phyloP scores from a whole-genome alignment of 108 stramenopile genomes.

The Pseudonitzschia multiseries region DNA sequence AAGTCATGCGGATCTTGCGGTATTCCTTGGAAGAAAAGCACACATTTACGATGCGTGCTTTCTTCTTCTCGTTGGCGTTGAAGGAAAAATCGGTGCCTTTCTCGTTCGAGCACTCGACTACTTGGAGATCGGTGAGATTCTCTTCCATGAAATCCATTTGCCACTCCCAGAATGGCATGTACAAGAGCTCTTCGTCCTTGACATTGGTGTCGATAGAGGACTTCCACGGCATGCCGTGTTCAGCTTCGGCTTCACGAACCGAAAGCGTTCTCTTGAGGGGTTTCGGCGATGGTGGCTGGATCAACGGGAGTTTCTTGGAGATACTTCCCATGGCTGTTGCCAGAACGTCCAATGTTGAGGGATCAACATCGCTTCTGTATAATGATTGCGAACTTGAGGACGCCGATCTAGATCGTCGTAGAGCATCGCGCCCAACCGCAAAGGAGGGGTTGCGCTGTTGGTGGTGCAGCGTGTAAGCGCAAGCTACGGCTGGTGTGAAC shows the following conservation, averaged over 20 bases:
- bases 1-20: conserved; percentile 91
- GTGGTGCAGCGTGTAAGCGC: conserved; percentile 24
- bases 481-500: conserved; percentile 22
- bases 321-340: conserved; percentile 13
- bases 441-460: conserved; percentile 26
- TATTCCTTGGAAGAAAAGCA: conserved; percentile 77
- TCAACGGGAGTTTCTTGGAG: conserved; percentile 13
- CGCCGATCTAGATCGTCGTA: neutral
- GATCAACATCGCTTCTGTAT: conserved; percentile 16
- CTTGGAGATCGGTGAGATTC: conserved; percentile 61
- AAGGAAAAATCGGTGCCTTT: conserved; percentile 59
- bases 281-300: conserved; percentile 2
- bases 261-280: neutral
- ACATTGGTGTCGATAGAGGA: conserved; percentile 59
- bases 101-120: conserved; percentile 56
- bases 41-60: conserved; percentile 77
- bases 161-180: conserved; percentile 92
- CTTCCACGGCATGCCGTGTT: conserved; percentile 84
- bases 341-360: conserved; percentile 15
- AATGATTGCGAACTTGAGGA: neutral
- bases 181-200: conserved; percentile 59
- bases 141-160: conserved; percentile 78
- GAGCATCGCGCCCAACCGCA: neutral
- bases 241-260: conserved; percentile 50
- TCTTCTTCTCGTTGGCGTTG: conserved; percentile 68